Evolutionary conservation across 371 early-diverging fungal species (phyloP), one percentile per base, ranked within the genome.

Genomic region (Mortierella sp.): DNA sequence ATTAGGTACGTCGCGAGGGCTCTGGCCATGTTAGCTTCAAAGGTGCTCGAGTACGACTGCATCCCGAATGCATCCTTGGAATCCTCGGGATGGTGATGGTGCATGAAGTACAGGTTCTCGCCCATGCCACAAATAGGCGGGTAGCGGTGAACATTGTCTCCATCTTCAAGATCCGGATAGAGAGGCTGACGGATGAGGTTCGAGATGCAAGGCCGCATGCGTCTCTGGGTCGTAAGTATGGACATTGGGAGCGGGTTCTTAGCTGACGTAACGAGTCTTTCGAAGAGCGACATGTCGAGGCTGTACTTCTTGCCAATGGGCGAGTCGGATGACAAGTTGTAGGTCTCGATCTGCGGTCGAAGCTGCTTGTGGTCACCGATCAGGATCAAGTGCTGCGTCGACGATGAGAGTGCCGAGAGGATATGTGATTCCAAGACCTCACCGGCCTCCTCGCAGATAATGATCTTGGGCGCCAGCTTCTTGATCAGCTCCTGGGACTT

Each of bases 281-380:
- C 94, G 77, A 94, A 93, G 20, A 94, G 69, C 0, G 93, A 93
- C 26, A 86, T 80, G 66, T 90, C 89, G 22, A 94, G 78, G 40
- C 79, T 84, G 51, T 89, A 88, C 3, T 88, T 63, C 37, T 54
- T 22, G 3, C 87, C 87, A 14, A 47, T 20, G 0, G 16, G n/a
- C 0, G 83, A 83, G 35, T 84, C 86, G 5, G 81, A 75, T 0
- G 72, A 68, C 4, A 89, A 72, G 3, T 67, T 49, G 55, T 86
- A 86, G 9, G 73, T 74, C 20, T 80, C 85, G 12, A 85, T 68
- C 37, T 75, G 84, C 0, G 92, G 92, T 47, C 93, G 83, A 39
- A 94, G 83, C 70, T 94, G 93, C 49, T 86, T 81, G 51, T 93
- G 94, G 75, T 94, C 94, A 54, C 93, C 94, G 69, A 94, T 94